Evolutionary conservation across 345 rosid genomes (phyloP), one percentile per base, ranked within the genome.

Genomic region (Gossypium arboreum): DNA sequence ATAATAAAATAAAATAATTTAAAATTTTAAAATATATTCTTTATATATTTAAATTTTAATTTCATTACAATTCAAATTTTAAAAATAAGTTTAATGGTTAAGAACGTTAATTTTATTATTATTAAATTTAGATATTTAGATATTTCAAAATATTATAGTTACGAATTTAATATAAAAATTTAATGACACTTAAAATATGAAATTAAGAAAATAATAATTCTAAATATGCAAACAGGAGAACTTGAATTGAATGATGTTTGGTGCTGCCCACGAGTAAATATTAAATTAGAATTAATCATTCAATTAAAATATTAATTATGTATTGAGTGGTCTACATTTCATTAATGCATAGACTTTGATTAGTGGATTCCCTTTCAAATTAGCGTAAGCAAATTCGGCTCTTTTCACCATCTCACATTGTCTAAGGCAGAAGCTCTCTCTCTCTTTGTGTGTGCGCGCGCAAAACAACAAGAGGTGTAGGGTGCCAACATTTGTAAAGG

Each of bases 271-370:
- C 76, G 56, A 57, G 18, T 22, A 12, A 83, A 44, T 3, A 18
- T 20, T 59, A 45, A 4, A 68, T 73, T 55, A 25, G 69, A 44
- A n/a, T 41, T 44, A 0, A 51, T n/a, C 55, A 16, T 20, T 70
- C 62, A 47, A 12, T 72, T 45, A 56, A 55, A 58, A 55, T 43
- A 47, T 77, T 63, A 51, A 67, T 27, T 78, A 62, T 57, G 68
- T 73, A 80, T 76, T 83, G 78, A 63, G 73, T 74, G 90, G 92
- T 81, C 81, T 56, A 67, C 82, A 60, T 81, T 84, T 84, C 82
- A 81, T 89, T 87, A 85, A 85, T 80, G 60, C 44, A 78, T 2
- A 20, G 73, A 39, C 64, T 27, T 34, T 57, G 9, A 59, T 73
- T 56, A 81, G 85, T 81, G 87, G 89, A 75, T 80, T 83, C 83